Evolutionary conservation across 148 eudicot genomes (phyloP).

Genomic region (Beta vulgaris): DNA sequence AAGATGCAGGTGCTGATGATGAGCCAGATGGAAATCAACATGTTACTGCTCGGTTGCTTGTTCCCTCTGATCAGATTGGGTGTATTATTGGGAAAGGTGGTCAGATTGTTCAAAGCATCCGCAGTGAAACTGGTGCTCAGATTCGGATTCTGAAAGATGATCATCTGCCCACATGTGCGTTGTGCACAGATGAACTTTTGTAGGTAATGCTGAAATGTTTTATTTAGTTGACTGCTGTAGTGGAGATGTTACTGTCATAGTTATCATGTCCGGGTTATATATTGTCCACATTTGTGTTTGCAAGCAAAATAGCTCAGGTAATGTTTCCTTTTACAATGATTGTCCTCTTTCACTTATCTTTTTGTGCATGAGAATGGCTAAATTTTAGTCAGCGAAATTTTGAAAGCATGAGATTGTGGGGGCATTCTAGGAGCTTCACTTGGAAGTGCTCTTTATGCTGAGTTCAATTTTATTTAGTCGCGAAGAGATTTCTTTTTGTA

Average conservation of each 20-base stretch:
- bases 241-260: background rate
- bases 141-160: constrained; percentile 87
- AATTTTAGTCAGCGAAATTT: too few relatives aligned
- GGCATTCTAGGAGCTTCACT: too few relatives aligned
- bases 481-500: too few relatives aligned
- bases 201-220: constrained; percentile 48
- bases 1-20: constrained; percentile 53
- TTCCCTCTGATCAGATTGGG: constrained; percentile 96
- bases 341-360: background rate
- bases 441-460: too few relatives aligned
- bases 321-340: background rate
- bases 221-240: background rate
- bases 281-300: background rate
- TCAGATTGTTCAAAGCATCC: constrained; percentile 76
- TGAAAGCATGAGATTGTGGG: too few relatives aligned
- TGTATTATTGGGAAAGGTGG: constrained; percentile 98
- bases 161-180: constrained; percentile 88
- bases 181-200: constrained; percentile 84
- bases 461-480: too few relatives aligned
- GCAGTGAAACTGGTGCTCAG: constrained; percentile 90
- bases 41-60: constrained; percentile 73
- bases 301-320: background rate
- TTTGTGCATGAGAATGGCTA: too few relatives aligned
- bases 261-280: background rate
- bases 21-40: constrained; percentile 51